Conservation (phyloP, 2,329 filamentous ascomycete species). For the Fusarium solani-melongenae region DNA sequence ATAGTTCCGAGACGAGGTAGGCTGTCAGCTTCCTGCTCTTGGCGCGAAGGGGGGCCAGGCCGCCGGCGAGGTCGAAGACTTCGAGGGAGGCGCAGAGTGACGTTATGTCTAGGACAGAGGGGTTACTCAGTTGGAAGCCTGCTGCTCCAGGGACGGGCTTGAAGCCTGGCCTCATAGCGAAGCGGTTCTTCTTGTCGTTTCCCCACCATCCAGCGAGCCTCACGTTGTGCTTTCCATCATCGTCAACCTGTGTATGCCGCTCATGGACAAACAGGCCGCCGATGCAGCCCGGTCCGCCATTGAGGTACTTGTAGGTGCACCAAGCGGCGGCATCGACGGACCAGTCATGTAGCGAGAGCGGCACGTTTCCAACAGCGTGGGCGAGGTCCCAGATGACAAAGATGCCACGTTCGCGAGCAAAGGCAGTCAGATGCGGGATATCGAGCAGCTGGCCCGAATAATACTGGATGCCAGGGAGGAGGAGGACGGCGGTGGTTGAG, state of each 20-base stretch:
- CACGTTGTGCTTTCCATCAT: conserved; percentile 62
- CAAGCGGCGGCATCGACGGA: conserved; percentile 86
- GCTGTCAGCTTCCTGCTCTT: conserved; percentile 70
- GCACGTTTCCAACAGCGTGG: conserved; percentile 83
- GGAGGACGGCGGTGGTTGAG: conserved; percentile 73
- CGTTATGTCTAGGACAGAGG: conserved; percentile 76
- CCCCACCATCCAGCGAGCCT: conserved; percentile 87
- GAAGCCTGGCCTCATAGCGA: conserved; percentile 82
- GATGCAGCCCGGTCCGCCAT: conserved; percentile 82
- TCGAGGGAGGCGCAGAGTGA: conserved; percentile 77
- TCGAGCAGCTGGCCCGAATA: conserved; percentile 89
- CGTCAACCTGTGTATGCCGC: conserved; percentile 67
- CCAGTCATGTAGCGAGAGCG: conserved; percentile 81
- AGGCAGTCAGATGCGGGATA: conserved; percentile 77
- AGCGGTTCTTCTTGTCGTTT: conserved; percentile 75
- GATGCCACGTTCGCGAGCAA: conserved; percentile 76
- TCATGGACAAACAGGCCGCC: conserved; percentile 83
- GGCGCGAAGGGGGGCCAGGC: conserved; percentile 68
- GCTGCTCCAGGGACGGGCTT: conserved; percentile 78
- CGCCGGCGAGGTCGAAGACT: conserved; percentile 64
- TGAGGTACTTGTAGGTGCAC: conserved; percentile 93
- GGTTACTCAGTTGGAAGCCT: conserved; percentile 84
- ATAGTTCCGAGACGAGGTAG: conserved; percentile 75
- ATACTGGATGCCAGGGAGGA: conserved; percentile 86
- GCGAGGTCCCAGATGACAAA: conserved; percentile 85